Percentiles rank a stretch among this genome's conserved stretches.
phyloP scores from a whole-genome alignment of 352 stramenopile genomes.

The Phytopythium boreale region DNA sequence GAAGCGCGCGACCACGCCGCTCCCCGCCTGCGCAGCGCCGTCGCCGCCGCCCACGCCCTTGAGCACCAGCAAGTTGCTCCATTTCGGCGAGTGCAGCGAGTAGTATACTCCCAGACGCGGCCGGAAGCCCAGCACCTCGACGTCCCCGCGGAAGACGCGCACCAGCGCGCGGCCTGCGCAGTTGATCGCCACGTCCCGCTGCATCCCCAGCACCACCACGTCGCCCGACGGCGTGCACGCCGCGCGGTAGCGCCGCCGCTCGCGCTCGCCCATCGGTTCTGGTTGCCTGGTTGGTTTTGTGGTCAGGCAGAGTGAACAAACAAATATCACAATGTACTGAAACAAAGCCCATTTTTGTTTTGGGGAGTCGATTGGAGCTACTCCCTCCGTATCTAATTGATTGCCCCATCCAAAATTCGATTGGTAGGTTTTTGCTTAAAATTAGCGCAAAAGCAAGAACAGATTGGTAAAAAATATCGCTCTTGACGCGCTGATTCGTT shows the following conservation, averaged over 20 bases:
- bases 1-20: constrained; percentile 44
- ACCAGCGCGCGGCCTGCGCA: constrained; percentile 77
- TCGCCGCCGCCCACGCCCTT: constrained; percentile 14
- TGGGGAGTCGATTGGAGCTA: too few species aligned
- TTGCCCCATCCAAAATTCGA: not conserved
- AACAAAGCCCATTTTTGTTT: too few species aligned
- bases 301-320: too few species aligned
- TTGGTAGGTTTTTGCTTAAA: not conserved
- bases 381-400: too few species aligned
- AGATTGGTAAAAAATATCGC: not conserved
- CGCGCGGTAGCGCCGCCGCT: constrained; percentile 39
- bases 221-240: constrained; percentile 52
- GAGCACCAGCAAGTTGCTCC: constrained; percentile 71
- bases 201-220: constrained; percentile 66
- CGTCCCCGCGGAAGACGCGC: constrained; percentile 77
- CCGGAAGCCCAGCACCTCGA: constrained; percentile 66
- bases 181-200: constrained; percentile 37
- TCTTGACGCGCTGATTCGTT: not conserved
- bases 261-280: constrained; percentile 8
- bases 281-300: constrained; percentile 14
- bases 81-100: constrained; percentile 79
- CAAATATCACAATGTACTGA: too few species aligned
- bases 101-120: constrained; percentile 74
- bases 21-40: constrained; percentile 13
- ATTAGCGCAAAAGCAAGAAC: not conserved